These are phyloP conservation scores for Orbilia oligospora DNA, from an alignment of 2,329 filamentous ascomycete genomes.

Conservation along the genomic window DNA sequence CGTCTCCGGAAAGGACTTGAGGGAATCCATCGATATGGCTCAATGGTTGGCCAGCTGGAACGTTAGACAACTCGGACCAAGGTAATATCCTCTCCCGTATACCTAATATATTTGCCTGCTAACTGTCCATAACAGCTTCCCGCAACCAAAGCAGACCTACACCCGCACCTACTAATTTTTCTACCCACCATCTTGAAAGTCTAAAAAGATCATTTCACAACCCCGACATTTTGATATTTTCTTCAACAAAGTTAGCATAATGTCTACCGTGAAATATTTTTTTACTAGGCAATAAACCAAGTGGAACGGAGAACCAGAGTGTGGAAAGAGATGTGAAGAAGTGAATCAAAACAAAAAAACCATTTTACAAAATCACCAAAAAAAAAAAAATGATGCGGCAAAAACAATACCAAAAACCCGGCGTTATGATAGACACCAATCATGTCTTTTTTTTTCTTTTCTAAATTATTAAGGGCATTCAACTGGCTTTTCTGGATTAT, in stretches of 20 bases:
- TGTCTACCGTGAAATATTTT: slow-evolving; percentile 9
- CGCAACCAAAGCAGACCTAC: slow-evolving; percentile 85
- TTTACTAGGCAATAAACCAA: too few relatives aligned
- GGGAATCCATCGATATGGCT: slow-evolving; percentile 86
- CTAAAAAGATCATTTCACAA: neutral
- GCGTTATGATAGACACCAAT: slow-evolving; percentile 42
- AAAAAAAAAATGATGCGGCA: slow-evolving; percentile 6
- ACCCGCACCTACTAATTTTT: slow-evolving; percentile 67
- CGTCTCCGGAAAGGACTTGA: slow-evolving; percentile 84
- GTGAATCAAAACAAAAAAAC: neutral
- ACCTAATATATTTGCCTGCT: too few relatives aligned
- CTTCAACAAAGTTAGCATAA: slow-evolving; percentile 60
- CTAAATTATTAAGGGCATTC: slow-evolving; percentile 44
- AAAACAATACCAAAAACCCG: slow-evolving; percentile 12
- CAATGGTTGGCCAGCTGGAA: slow-evolving; percentile 96
- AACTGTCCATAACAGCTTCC: slow-evolving; percentile 73
- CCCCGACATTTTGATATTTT: slow-evolving; percentile 30
- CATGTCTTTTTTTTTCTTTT: slow-evolving; percentile 9
- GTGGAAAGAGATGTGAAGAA: too few relatives aligned
- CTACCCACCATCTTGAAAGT: neutral
- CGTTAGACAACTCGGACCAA: slow-evolving; percentile 95
- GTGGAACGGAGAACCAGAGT: neutral
- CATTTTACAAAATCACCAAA: neutral
- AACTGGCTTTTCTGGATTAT: slow-evolving; percentile 55
- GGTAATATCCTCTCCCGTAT: slow-evolving; percentile 74